A percentile compares a stretch with the other conserved stretches of the same genome.
Conservation (phyloP, 2,329 filamentous ascomycete genomes). For the Fusarium udum region DNA sequence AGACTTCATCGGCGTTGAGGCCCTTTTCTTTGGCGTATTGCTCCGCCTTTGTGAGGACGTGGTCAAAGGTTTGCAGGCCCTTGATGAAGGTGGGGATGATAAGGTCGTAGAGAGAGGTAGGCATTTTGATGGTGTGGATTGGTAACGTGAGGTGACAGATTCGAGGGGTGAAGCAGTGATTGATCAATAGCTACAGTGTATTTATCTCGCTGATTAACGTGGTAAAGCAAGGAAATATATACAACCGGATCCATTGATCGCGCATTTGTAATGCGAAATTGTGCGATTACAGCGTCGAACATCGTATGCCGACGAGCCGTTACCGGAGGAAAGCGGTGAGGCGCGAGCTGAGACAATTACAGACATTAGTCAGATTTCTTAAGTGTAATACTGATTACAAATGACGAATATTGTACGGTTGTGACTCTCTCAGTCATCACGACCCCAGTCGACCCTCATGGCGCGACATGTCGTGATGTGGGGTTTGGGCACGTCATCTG, state of each 20-base stretch:
- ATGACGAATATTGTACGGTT: not conserved
- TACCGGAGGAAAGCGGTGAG: not conserved
- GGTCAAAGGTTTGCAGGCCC: not conserved
- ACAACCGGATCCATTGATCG: rapidly evolving
- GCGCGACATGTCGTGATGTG: not conserved
- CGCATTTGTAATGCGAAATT: not conserved
- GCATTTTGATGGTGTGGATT: not conserved
- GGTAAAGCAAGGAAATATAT: not conserved
- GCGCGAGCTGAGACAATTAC: not conserved
- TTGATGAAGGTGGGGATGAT: not conserved
- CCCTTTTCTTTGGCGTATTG: conserved; percentile 32
- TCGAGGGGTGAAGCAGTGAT: not conserved
- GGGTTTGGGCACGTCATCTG: not conserved
- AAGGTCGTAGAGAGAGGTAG: not conserved
- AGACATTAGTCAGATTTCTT: not conserved
- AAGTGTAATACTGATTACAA: not conserved
- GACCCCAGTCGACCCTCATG: not conserved
- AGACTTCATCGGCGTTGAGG: conserved; percentile 19
- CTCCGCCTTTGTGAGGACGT: conserved; percentile 24
- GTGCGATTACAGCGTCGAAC: not conserved
- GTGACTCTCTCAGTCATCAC: not conserved
- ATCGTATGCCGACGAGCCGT: not conserved
- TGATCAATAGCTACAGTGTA: rapidly evolving
- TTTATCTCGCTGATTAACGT: rapidly evolving
- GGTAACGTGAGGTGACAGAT: rapidly evolving